Evolutionary conservation across 2,329 filamentous ascomycete species (phyloP), one percentile per base, ranked within the genome.

Genomic region (Leptographium wingfieldii): DNA sequence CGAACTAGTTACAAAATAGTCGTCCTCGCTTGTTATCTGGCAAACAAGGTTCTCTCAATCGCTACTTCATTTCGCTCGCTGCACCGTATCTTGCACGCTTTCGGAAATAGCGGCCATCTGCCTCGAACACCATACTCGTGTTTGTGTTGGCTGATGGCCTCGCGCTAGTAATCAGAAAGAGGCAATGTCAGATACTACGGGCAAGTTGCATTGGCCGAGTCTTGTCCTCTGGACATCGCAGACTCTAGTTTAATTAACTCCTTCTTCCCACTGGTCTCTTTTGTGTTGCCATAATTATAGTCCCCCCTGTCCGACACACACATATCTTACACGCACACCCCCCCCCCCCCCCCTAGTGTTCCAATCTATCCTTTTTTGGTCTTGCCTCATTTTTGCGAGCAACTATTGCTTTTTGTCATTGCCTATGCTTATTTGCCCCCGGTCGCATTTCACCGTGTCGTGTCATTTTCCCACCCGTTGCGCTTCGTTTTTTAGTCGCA

Each of bases 241-340:
- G 19, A 55, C 54, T 56, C 11, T 22, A 27, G 22, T 57, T 57
- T 33, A 49, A 57, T 57, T 48, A 57, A 57, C 55, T 57, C 27
- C 40, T 48, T 10, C 51, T 11, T 29, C n/a, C 22, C 27, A 12
- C 29, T 35, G 54, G 35, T 56, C 52, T 54, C 52, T 54, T 35
- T n/a, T 58, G 56, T 58, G 56, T 49, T 58, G 56, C 49, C 56
- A 54, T 58, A 53, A 58, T 58, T 46, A 58, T 46, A 46, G 54
- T 7, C 33, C 29, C 43, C 55, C 40, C 55, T 40, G 40, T 52
- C 43, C 27, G 29, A 49, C 55, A 46, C 43, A 46, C 43, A 46
- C 43, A 22, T 12, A 46, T 46, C 43, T 46, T 46, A 46, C 40
- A 51, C 55, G 22, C 55, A 57, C 55, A 46, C 55, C 10, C 53